phyloP scores from a whole-genome alignment of 495 filamentous ascomycete species.

The Sordaria brevicollis region DNA sequence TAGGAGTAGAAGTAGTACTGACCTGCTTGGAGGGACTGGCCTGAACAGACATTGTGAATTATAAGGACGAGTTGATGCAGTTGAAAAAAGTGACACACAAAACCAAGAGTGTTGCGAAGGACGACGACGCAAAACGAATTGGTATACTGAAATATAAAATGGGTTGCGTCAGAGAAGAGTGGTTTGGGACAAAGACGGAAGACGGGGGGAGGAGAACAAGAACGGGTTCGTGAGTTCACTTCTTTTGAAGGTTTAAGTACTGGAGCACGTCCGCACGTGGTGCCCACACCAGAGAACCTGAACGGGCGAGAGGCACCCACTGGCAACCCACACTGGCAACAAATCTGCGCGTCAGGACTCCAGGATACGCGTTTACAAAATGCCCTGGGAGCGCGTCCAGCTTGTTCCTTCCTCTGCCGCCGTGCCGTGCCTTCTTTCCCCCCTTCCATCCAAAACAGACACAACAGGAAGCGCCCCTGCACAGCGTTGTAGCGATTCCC shows the following conservation, averaged over 20 bases:
- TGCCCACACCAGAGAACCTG: slow-evolving; percentile 3
- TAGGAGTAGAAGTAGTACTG: slow-evolving; percentile 11
- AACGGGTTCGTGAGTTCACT: slow-evolving; percentile 7
- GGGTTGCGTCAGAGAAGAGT: neutral
- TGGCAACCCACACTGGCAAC: neutral
- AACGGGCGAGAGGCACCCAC: neutral
- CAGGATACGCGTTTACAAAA: slow-evolving; percentile 12
- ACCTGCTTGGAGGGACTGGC: slow-evolving; percentile 87
- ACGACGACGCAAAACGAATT: neutral
- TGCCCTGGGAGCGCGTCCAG: neutral
- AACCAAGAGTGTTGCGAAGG: neutral
- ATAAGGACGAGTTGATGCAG: neutral
- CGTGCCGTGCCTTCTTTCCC: neutral
- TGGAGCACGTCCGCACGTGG: slow-evolving; percentile 13
- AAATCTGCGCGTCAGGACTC: slow-evolving; percentile 5
- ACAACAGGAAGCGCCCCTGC: neutral
- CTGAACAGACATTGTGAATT: slow-evolving; percentile 52
- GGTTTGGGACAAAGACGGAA: slow-evolving; percentile 6
- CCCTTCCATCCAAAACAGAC: slow-evolving; percentile 7
- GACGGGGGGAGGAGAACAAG: neutral
- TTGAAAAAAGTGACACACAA: slow-evolving; percentile 2
- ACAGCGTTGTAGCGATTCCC: neutral
- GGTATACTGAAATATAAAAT: neutral
- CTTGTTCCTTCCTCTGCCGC: neutral
- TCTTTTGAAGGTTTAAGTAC: slow-evolving; percentile 16